Base-by-base conservation (phyloP, 306 rosid species). In the Castanopsis chinensis region DNA sequence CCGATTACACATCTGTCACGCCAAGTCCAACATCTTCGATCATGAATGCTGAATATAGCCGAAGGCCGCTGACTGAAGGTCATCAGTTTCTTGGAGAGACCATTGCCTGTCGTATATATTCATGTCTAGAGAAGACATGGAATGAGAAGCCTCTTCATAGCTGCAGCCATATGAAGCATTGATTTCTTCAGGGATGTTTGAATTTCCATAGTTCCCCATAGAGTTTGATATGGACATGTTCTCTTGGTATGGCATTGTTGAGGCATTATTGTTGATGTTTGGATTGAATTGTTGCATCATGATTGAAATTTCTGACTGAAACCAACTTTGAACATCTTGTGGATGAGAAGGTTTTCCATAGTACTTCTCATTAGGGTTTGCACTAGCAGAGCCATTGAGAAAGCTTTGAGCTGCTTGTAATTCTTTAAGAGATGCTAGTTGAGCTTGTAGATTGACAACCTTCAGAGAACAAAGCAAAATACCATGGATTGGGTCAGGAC, bases 361-460 rank as follows among this genome's bases (percentile, higher is more conserved):
- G 80, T 70, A 75, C 20, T 89, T 89, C 73, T 82, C 91, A 67
- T 82, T 91, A 85, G 93, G 93, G 89, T 86, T 91, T 83, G 60
- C 82, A 67, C 76, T 78, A 69, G 73, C 76, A 43, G 89, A 85
- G 76, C 57, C 84, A 78, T 83, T 90, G 71, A 79, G 15, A 79
- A 87, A 79, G 84, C 83, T 86, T 51, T 90, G 94, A 18, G 90
- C 58, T 59, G 93, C 87, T 88, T 96, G 96, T 68, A 68, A 68
- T 78, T 93, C 94, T 86, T 89, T 96, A 5, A 96, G 82, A 83
- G 77, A 86, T 83, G 97, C 92, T 25, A 96, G 85, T 18, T 96
- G 98, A 70, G 98, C 92, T 83, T 96, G 98, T 72, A 96, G 83
- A 83, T 79, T 96, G 5, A 96, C 92, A 79, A 96, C 98, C 99